A percentile compares a stretch with the other conserved stretches of the same genome.
Conservation (phyloP, 495 filamentous ascomycete species). For the Penicillium lividum region DNA sequence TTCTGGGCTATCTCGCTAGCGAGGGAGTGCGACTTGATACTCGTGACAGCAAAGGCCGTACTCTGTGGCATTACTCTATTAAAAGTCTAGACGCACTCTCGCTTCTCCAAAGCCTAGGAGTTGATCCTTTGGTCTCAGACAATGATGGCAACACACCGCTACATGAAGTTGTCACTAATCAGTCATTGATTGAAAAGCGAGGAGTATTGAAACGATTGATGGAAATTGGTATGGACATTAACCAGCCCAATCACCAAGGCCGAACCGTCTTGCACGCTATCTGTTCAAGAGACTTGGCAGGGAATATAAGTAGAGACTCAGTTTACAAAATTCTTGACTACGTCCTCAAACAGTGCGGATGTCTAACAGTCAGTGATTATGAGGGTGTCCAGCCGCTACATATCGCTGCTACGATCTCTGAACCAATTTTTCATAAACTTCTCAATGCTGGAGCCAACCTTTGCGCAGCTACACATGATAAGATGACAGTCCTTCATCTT, state of each 20-base stretch:
- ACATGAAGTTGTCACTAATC: conserved; percentile 7
- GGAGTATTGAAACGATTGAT: conserved; percentile 7
- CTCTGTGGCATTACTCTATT: conserved; percentile 1
- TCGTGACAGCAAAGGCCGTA: not conserved
- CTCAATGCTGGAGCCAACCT: conserved; percentile 19
- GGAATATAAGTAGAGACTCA: not conserved
- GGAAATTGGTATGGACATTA: conserved; percentile 13
- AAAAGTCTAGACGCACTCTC: not conserved
- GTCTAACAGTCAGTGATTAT: conserved; percentile 8
- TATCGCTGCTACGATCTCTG: conserved; percentile 23
- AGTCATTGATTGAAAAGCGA: not conserved
- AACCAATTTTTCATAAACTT: conserved; percentile 17
- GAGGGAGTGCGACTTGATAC: not conserved
- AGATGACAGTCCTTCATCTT: conserved; percentile 23
- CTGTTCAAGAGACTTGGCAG: conserved; percentile 7
- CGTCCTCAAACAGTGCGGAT: conserved; percentile 12
- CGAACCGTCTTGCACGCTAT: conserved; percentile 17
- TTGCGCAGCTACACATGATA: conserved; percentile 16
- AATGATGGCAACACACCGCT: conserved; percentile 22
- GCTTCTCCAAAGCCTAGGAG: conserved; percentile 4
- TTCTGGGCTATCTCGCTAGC: not conserved
- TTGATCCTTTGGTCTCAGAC: conserved; percentile 16
- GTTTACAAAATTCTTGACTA: conserved; percentile 10
- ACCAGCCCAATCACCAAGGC: conserved; percentile 18
- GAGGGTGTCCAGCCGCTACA: conserved; percentile 22